These are phyloP conservation scores for Aspergillus pseudotamarii DNA, from an alignment of 2,329 filamentous ascomycete genomes.

Conservation along the genomic window DNA sequence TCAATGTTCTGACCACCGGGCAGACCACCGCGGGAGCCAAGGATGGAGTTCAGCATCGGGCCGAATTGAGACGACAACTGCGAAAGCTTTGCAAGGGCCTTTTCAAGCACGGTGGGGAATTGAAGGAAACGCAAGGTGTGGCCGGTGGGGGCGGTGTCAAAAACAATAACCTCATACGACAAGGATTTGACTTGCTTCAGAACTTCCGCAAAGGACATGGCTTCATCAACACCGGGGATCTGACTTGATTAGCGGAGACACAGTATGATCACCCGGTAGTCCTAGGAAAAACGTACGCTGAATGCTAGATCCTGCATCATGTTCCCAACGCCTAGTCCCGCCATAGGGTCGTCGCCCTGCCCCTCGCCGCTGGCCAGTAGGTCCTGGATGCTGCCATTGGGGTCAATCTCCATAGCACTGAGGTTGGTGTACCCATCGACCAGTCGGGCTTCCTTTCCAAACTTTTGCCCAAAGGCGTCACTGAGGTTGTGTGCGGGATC, in stretches of 20 bases:
- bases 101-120: slow-evolving; percentile 96
- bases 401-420: slow-evolving; percentile 98
- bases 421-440: slow-evolving; percentile 91
- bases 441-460: slow-evolving; percentile 94
- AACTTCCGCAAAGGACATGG: slow-evolving; percentile 99
- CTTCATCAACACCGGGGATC: slow-evolving; percentile 98
- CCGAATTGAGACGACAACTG: slow-evolving; percentile 94
- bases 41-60: slow-evolving; percentile 89
- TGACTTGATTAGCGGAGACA: slow-evolving; percentile 41
- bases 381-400: slow-evolving; percentile 96
- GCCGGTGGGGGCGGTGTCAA: slow-evolving; percentile 96
- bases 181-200: slow-evolving; percentile 99
- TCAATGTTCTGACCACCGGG: slow-evolving; percentile 92
- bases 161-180: slow-evolving; percentile 98
- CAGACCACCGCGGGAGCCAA: slow-evolving; percentile 74
- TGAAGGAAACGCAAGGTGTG: slow-evolving; percentile 98
- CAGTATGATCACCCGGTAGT: background rate
- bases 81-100: slow-evolving; percentile 95
- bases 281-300: slow-evolving; percentile 59
- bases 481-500: slow-evolving; percentile 97
- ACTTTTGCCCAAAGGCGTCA: slow-evolving; percentile 98
- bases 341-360: slow-evolving; percentile 65
- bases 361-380: slow-evolving; percentile 76
- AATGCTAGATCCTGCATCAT: slow-evolving; percentile 99
- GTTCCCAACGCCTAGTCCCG: slow-evolving; percentile 73